Conservation (phyloP, 2,329 filamentous ascomycete genomes). For the Aspergillus oerlinghausenensis region DNA sequence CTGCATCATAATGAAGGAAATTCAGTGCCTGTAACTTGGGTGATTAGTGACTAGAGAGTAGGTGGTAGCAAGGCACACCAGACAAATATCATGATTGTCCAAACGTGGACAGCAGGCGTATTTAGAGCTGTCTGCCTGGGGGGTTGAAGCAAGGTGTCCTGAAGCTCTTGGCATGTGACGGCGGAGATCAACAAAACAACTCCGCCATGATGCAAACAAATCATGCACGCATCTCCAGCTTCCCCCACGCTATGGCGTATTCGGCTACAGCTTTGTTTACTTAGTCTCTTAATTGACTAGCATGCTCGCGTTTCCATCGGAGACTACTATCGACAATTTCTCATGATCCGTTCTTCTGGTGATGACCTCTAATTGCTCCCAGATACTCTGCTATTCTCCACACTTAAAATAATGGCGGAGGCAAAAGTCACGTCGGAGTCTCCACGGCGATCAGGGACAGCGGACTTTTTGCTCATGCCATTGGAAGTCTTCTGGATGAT, state of each 20-base stretch:
- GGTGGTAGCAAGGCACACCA: neutral
- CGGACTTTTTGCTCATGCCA: constrained; percentile 42
- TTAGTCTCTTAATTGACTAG: neutral
- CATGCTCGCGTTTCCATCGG: too few relatives aligned
- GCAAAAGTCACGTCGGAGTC: neutral
- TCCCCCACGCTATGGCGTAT: neutral
- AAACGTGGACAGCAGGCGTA: neutral
- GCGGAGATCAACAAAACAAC: neutral
- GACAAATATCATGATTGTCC: neutral
- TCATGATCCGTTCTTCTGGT: neutral
- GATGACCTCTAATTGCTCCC: neutral
- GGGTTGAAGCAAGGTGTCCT: constrained; percentile 36
- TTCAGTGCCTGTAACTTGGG: neutral
- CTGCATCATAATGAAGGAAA: constrained; percentile 27
- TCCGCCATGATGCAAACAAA: constrained; percentile 1
- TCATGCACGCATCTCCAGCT: neutral
- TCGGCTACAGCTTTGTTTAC: neutral
- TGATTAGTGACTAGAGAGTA: neutral
- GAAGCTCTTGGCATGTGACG: constrained; percentile 37
- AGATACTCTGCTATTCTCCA: neutral
- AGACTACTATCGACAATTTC: neutral
- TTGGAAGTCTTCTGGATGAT: constrained; percentile 57
- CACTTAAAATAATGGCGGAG: neutral
- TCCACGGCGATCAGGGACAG: constrained; percentile 1
- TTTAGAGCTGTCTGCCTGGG: constrained; percentile 2